A percentile compares a stretch with the other conserved stretches of the same genome.
Conservation (phyloP, 495 filamentous ascomycete genomes). For the Copromyces sp. region DNA sequence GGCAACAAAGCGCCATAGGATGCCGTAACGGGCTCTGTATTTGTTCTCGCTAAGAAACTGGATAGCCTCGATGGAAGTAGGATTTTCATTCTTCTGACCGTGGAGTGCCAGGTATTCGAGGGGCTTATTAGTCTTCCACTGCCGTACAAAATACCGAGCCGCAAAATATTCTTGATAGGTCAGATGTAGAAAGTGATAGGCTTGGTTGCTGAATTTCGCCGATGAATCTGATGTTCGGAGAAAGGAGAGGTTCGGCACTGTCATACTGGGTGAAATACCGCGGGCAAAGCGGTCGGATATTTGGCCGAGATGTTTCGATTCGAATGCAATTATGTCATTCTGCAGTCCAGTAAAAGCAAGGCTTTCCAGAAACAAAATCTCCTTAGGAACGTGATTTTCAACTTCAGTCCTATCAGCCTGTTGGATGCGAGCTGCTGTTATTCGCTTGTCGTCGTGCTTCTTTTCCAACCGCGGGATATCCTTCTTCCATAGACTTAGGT, state of each 20-base stretch:
- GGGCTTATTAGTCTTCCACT: no score
- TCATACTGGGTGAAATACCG: not conserved
- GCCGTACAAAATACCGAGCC: no score
- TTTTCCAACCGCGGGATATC: constrained; percentile 27
- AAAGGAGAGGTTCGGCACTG: constrained; percentile 24
- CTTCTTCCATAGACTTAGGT: constrained; percentile 30
- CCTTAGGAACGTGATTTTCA: constrained; percentile 9
- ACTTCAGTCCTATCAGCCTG: constrained; percentile 1
- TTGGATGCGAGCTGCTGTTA: not conserved
- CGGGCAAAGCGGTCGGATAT: constrained; percentile 13
- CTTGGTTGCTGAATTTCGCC: constrained; percentile 3
- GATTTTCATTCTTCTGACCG: no score
- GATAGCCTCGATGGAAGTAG: no score
- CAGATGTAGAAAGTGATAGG: no score
- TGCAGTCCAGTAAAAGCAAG: constrained; percentile 32
- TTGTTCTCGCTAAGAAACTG: no score
- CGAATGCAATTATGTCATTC: constrained; percentile 28
- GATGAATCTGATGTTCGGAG: constrained; percentile 21
- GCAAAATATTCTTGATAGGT: no score
- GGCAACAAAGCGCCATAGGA: no score
- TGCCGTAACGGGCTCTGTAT: no score
- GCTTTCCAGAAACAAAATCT: constrained; percentile 22
- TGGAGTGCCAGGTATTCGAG: no score
- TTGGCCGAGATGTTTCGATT: constrained; percentile 10
- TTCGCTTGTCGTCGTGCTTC: constrained; percentile 9